Evolutionary conservation across 1,139 yeast genomes (phyloP).

Genomic region (Suhomyces chickasaworum): DNA sequence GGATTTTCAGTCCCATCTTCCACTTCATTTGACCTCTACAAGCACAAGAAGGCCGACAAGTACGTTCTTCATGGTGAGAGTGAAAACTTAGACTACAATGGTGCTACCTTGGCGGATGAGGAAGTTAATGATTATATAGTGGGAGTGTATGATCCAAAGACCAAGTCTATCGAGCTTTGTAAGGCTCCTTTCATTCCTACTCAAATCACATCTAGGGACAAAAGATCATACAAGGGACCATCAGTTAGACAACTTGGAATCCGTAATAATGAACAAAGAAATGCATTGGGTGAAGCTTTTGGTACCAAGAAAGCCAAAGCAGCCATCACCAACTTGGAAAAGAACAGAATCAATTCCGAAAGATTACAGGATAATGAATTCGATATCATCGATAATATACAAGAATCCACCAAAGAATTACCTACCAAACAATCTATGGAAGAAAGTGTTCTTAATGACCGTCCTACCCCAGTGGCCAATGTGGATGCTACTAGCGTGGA

Average conservation of each 20-base stretch:
- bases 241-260: conserved; percentile 57
- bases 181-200: conserved; percentile 61
- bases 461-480: conserved; percentile 83
- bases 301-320: conserved; percentile 97
- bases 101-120: conserved; percentile 49
- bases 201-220: conserved; percentile 55
- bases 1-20: conserved; percentile 66
- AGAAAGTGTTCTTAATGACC: conserved; percentile 55
- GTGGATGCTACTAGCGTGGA: conserved; percentile 77
- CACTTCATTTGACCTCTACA: conserved; percentile 64
- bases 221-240: conserved; percentile 59
- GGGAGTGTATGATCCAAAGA: conserved; percentile 69
- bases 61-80: conserved; percentile 76
- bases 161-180: conserved; percentile 60
- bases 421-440: conserved; percentile 68
- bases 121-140: conserved; percentile 51
- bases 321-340: conserved; percentile 77
- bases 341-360: conserved; percentile 84
- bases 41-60: conserved; percentile 50
- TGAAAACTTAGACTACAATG: conserved; percentile 71
- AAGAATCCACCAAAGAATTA: conserved; percentile 65
- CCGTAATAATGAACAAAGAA: conserved; percentile 62
- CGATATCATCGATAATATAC: conserved; percentile 82
- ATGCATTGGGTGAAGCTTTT: conserved; percentile 88
- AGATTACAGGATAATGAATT: conserved; percentile 71